These are phyloP conservation scores for Grammothele lineata DNA, from an alignment of 768 basidiomycete genomes.

Conservation along the genomic window DNA sequence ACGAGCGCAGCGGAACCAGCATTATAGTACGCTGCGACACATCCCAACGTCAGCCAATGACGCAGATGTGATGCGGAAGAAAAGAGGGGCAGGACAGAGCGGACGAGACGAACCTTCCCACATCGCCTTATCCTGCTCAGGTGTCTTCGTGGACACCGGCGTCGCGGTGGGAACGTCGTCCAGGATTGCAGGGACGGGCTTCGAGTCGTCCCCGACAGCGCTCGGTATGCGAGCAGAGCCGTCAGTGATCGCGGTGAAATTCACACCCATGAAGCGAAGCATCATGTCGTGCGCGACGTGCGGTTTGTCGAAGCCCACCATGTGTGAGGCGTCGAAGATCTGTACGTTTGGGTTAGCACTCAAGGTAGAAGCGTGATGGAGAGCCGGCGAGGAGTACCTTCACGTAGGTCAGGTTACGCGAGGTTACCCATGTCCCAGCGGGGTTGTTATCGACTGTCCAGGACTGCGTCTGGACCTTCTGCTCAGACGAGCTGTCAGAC, in stretches of 20 bases:
- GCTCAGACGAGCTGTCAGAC: not conserved
- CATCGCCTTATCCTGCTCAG: slow-evolving; percentile 78
- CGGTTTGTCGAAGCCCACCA: slow-evolving; percentile 89
- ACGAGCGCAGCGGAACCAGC: slow-evolving; percentile 86
- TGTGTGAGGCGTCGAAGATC: slow-evolving; percentile 94
- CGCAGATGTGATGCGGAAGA: not conserved
- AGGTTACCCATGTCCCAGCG: slow-evolving; percentile 89
- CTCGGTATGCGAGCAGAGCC: slow-evolving; percentile 80
- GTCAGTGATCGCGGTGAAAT: slow-evolving; percentile 77
- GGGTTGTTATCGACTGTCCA: slow-evolving; percentile 73
- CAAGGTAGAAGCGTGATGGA: not conserved
- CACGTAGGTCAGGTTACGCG: slow-evolving; percentile 88
- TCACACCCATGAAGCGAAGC: slow-evolving; percentile 91
- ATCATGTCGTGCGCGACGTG: slow-evolving; percentile 96
- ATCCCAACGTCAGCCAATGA: too few species aligned
- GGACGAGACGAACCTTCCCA: slow-evolving; percentile 77
- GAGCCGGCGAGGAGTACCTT: slow-evolving; percentile 48
- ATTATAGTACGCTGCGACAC: slow-evolving; percentile 82
- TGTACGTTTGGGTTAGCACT: slow-evolving; percentile 23
- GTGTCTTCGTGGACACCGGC: slow-evolving; percentile 48
- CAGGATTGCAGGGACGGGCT: slow-evolving; percentile 56
- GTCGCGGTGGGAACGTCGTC: slow-evolving; percentile 33
- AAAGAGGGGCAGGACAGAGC: slow-evolving; percentile 1
- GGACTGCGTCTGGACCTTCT: slow-evolving; percentile 65
- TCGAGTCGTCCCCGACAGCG: slow-evolving; percentile 66